Base-by-base conservation (phyloP, 495 filamentous ascomycete genomes). In the Penicillium parvum region DNA sequence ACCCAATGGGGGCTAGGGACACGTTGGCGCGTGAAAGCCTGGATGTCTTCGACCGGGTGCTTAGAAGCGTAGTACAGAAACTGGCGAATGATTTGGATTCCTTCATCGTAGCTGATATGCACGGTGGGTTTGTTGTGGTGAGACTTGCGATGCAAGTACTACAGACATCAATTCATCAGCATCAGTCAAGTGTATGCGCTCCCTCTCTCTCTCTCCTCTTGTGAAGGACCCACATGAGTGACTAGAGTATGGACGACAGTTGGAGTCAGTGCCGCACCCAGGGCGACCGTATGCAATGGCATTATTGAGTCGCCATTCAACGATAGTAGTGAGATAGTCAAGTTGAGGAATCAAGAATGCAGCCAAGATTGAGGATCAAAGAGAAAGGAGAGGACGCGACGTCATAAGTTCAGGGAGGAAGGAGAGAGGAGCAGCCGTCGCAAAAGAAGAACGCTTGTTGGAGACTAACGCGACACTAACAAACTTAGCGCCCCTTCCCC, bases 1-100 rank as follows among this genome's bases (percentile, higher is more conserved):
- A 96, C 87, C 88, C 89, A 96, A 42, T 75, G 74, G n/a, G 91
- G 91, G 43, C 81, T 79, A 1, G 88, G 91, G 11, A 96, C 89
- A 78, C 85, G 87, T 73, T 96, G 90, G 16, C 76, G 71, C 0
- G 90, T 94, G 63, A 96, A 96, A 15, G 78, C 79, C 54, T 97
- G 91, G 12, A 96, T 61, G 22, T 97, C 90, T 64, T 97, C 91
- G 44, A 97, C 83, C 0, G 86, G 87, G 57, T 95, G 88, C 47
- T 85, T 81, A 1, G 89, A 90, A 1, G 88, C 83, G 54, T 88
- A 86, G 12, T 65, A 54, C 16, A 97, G 79, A 64, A 97, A 97
- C 25, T 82, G 80, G 35, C 86, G 86, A 46, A 96, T 82, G 15
- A 96, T 73, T 20, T 84, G 76, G n/a, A 97, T 74, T n/a, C 89